Percentiles rank a stretch among this genome's conserved stretches.
Conservation (phyloP, 2,329 filamentous ascomycete genomes). For the Aureobasidium sp. region DNA sequence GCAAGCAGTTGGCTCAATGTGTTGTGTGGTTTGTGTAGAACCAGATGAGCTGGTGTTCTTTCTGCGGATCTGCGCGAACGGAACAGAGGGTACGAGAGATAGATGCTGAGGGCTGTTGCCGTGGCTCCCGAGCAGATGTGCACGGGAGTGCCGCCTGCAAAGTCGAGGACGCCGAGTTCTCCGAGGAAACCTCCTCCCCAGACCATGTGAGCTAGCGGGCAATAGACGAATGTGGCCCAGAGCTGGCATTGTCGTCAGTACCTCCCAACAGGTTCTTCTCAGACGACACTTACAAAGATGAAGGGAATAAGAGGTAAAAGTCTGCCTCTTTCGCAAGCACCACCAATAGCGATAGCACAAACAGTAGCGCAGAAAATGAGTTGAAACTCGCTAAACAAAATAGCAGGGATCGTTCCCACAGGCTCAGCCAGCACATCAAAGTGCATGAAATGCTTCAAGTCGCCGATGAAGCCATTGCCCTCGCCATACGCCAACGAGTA, state of each 20-base stretch:
- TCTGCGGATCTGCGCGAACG: slow-evolving; percentile 36
- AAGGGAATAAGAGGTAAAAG: slow-evolving; percentile 40
- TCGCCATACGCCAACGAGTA: slow-evolving; percentile 43
- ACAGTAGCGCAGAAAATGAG: slow-evolving; percentile 43
- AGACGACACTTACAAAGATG: slow-evolving; percentile 28
- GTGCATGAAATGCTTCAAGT: slow-evolving; percentile 39
- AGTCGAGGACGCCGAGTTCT: slow-evolving; percentile 38
- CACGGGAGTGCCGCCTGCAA: slow-evolving; percentile 38
- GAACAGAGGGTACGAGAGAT: slow-evolving; percentile 42
- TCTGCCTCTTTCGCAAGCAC: slow-evolving; percentile 40
- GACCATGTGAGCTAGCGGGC: slow-evolving; percentile 41
- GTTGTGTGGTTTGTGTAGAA: slow-evolving; percentile 41
- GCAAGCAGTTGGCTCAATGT: slow-evolving; percentile 40
- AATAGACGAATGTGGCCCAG: slow-evolving; percentile 42
- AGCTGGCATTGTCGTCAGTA: slow-evolving; percentile 22
- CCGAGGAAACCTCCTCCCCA: slow-evolving; percentile 39
- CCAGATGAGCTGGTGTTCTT: slow-evolving; percentile 39
- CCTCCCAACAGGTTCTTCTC: no score
- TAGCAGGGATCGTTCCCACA: slow-evolving; percentile 41
- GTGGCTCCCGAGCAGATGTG: slow-evolving; percentile 38
- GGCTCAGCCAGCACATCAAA: slow-evolving; percentile 38
- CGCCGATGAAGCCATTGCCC: slow-evolving; percentile 37
- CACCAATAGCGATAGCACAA: slow-evolving; percentile 43
- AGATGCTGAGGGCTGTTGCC: slow-evolving; percentile 37
- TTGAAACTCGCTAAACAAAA: slow-evolving; percentile 45